Conservation (phyloP, 306 rosid species). For the Malus fusca region DNA sequence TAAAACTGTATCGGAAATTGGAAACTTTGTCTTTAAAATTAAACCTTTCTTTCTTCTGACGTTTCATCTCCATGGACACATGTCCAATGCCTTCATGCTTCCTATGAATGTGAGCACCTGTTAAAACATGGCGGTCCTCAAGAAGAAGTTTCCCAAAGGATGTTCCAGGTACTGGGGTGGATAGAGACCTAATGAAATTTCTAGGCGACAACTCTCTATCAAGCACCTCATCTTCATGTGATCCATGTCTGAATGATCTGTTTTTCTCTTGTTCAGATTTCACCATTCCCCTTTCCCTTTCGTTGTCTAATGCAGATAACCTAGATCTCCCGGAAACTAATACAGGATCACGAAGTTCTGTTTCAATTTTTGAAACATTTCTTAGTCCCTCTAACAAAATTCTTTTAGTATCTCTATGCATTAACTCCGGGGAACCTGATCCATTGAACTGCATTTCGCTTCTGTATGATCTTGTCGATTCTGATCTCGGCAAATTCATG, state of each 20-base stretch:
- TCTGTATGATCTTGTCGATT: conserved; percentile 64
- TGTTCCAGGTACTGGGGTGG: conserved; percentile 95
- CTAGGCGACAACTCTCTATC: conserved; percentile 68
- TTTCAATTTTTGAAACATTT: conserved; percentile 44
- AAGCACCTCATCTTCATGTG: conserved; percentile 34
- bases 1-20: conserved; percentile 59
- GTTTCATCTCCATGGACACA: conserved; percentile 34
- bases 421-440: conserved; percentile 51
- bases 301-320: conserved; percentile 28
- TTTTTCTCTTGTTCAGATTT: conserved; percentile 47
- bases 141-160: conserved; percentile 98
- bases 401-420: conserved; percentile 64
- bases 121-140: conserved; percentile 82
- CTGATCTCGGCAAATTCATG: conserved; percentile 46
- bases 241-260: conserved; percentile 76
- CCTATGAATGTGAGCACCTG: conserved; percentile 84
- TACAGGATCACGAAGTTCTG: conserved; percentile 25
- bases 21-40: conserved; percentile 84
- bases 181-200: conserved; percentile 81
- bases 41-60: conserved; percentile 64
- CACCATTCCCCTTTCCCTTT: conserved; percentile 47
- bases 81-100: conserved; percentile 78
- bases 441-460: conserved; percentile 55
- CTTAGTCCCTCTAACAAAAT: conserved; percentile 60
- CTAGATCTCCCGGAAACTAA: conserved; percentile 33